Evolutionary conservation across 306 rosid species (phyloP).

Genomic region (Crotalaria pallida): DNA sequence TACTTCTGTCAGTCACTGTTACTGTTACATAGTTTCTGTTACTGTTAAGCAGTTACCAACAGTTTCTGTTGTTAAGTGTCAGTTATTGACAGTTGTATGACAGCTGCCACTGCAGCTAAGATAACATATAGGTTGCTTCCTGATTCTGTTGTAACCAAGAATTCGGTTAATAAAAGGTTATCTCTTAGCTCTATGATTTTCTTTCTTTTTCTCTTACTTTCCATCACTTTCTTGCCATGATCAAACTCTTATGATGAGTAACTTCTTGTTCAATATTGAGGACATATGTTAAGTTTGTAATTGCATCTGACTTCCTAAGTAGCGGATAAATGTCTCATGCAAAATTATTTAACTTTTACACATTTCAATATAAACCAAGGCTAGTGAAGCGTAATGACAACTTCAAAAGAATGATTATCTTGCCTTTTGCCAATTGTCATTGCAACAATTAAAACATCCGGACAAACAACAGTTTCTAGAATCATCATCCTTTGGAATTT

Average conservation of each 20-base stretch:
- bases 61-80: background rate
- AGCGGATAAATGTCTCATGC: background rate
- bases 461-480: conserved; percentile 74
- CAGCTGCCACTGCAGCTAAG: background rate
- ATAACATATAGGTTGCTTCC: too few species aligned
- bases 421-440: conserved; percentile 99
- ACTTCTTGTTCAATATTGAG: background rate
- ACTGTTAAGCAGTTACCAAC: background rate
- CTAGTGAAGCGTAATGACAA: conserved; percentile 5
- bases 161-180: too few species aligned
- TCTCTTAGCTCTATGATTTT: background rate
- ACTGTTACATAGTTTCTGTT: background rate
- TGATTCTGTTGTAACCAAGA: too few species aligned
- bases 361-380: conserved; percentile 1
- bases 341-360: background rate
- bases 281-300: background rate
- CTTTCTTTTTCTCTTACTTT: background rate
- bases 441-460: conserved; percentile 71
- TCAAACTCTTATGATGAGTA: background rate
- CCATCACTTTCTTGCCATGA: background rate
- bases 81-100: background rate
- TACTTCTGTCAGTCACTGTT: background rate
- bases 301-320: background rate
- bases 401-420: conserved; percentile 8
- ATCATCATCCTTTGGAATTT: conserved; percentile 53